Evolutionary conservation across 169 alveolate species (phyloP).

Genomic region (Cryptosporidium ubiquitum): DNA sequence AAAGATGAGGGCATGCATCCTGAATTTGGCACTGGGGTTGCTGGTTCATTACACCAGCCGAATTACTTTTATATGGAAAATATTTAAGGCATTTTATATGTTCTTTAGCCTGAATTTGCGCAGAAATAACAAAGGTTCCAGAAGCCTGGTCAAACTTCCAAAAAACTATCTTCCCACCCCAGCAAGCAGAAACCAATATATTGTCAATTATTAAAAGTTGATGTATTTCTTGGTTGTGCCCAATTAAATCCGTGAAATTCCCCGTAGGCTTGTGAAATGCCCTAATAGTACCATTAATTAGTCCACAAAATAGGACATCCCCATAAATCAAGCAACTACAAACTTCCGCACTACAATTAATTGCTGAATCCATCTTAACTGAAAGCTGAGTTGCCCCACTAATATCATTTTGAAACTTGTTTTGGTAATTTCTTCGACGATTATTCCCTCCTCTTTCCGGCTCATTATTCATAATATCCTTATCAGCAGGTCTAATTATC

Average conservation of each 20-base stretch:
- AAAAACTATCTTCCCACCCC: conserved; percentile 71
- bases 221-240: conserved; percentile 71
- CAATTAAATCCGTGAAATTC: conserved; percentile 43
- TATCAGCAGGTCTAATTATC: conserved; percentile 62
- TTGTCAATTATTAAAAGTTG: conserved; percentile 69
- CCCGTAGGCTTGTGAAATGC: conserved; percentile 74
- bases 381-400: conserved; percentile 71
- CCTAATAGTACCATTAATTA: conserved; percentile 64
- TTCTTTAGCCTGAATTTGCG: conserved; percentile 68
- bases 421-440: conserved; percentile 39
- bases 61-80: conserved; percentile 40
- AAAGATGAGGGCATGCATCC: conserved; percentile 60
- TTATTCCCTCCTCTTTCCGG: neutral
- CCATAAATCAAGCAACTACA: conserved; percentile 74
- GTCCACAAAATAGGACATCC: conserved; percentile 66
- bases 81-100: conserved; percentile 63
- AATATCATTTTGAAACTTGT: conserved; percentile 52
- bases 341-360: conserved; percentile 66
- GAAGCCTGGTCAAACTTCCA: conserved; percentile 61
- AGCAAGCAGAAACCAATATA: conserved; percentile 67
- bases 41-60: neutral
- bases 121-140: conserved; percentile 39
- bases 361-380: conserved; percentile 62
- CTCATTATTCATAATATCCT: conserved; percentile 4
- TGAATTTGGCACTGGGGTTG: conserved; percentile 30